Base-by-base conservation (phyloP, 139 green algal species). In the Picochlorum sp. region DNA sequence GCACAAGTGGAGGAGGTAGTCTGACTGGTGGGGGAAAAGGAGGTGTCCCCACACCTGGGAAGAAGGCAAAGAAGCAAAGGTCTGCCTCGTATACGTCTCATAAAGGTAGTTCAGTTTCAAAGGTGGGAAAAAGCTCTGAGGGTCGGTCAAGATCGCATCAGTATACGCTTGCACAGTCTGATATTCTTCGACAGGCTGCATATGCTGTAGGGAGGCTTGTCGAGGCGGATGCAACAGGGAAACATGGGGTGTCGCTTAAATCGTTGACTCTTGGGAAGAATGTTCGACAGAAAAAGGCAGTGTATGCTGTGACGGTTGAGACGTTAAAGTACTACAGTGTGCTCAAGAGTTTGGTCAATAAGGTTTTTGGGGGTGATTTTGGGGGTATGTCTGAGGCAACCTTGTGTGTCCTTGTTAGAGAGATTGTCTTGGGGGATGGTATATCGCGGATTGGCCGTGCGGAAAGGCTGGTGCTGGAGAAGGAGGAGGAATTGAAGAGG, bases 221-320 rank as follows among this genome's bases (percentile, higher is more conserved):
- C 4, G 60, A 63, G 2, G 75, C 76, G 0, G 74, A 81, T 16
- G 63, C 50, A 1, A 69, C 59, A 21, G 49, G 66, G 37, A 20
- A 30, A 28, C 28, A 65, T 0, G 83, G 77, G 5, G 64, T 62
- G 15, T 67, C 54, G 21, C 62, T 89, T 66, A 90, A 91, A 64
- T 67, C 69, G 3, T 79, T 98, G 30, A 92, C 85, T 4, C 74
- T 97, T 23, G 88, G 81, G 11, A 75, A 77, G 0, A 60, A 85
- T 38, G 70, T 95, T 13, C 41, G 69, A 4, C 73, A 79, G 41
- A 97, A 97, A 90, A 91, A 66, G 67, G 85, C 92, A 20, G 91
- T 85, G 0, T 89, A 92, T 69, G 90, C 88, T 6, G 81, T 97
- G 11, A 92, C 84, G 0, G 89, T 82, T 62, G 73, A 98, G 65